A percentile compares a stretch with the other conserved stretches of the same genome.
Conservation (phyloP, 345 rosid species). For the Gynandropsis gynandra region DNA sequence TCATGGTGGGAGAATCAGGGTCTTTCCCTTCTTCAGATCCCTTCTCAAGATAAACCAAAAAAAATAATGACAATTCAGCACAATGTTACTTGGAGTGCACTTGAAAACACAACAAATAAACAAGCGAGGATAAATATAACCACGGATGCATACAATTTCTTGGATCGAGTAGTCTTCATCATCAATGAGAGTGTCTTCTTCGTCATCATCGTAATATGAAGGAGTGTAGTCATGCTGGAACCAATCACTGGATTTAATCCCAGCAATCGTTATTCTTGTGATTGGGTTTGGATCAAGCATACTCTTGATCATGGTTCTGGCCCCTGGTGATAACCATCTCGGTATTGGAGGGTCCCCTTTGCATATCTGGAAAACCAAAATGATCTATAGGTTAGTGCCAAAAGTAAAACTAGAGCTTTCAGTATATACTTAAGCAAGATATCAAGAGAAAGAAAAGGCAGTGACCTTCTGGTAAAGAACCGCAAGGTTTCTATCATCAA, state of each 20-base stretch:
- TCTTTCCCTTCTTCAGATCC: slow-evolving; percentile 41
- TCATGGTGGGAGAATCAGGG: slow-evolving; percentile 47
- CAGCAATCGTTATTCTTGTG: slow-evolving; percentile 54
- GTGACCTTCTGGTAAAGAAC: slow-evolving; percentile 90
- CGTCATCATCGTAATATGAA: slow-evolving; percentile 61
- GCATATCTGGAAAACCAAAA: slow-evolving; percentile 46
- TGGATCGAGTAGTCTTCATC: slow-evolving; percentile 47
- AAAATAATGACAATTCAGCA: slow-evolving; percentile 9
- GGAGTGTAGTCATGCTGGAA: slow-evolving; percentile 59
- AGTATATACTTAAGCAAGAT: too few relatives aligned
- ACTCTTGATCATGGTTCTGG: slow-evolving; percentile 58
- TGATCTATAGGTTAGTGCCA: not conserved
- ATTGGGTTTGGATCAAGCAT: slow-evolving; percentile 82
- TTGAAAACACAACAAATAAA: not conserved
- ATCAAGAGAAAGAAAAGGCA: not conserved
- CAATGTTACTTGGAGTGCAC: not conserved
- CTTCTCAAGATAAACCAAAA: slow-evolving; percentile 28
- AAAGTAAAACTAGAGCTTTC: not conserved
- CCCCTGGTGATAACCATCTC: slow-evolving; percentile 73
- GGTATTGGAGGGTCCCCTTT: slow-evolving; percentile 83
- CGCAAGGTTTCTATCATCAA: slow-evolving; percentile 89
- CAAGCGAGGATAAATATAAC: not conserved
- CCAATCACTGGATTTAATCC: slow-evolving; percentile 71
- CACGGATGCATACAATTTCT: slow-evolving; percentile 40
- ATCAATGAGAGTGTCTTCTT: slow-evolving; percentile 46